Conservation (phyloP, 1,139 yeast species). For the Diutina pseudorugosa region DNA sequence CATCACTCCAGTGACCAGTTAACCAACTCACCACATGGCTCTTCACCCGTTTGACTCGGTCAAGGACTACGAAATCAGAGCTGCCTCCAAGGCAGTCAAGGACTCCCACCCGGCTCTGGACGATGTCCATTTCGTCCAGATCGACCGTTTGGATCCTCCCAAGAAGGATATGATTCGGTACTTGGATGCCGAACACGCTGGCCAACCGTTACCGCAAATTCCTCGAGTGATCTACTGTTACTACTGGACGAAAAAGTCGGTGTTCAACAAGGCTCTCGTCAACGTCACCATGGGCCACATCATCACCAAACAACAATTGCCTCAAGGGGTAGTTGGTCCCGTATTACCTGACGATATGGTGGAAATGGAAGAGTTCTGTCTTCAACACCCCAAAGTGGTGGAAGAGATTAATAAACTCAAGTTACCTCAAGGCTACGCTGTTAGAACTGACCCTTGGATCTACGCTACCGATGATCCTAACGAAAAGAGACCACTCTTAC, state of each 20-base stretch:
- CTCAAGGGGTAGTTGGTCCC: slow-evolving; percentile 64
- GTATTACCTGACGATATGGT: slow-evolving; percentile 57
- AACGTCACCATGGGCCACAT: slow-evolving; percentile 55
- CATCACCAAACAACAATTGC: slow-evolving; percentile 43
- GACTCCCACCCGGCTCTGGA: slow-evolving; percentile 38
- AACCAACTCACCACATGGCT: too few relatives aligned
- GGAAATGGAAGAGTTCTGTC: slow-evolving; percentile 39
- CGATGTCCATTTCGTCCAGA: slow-evolving; percentile 55
- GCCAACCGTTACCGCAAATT: slow-evolving; percentile 41
- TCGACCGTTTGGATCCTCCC: slow-evolving; percentile 74
- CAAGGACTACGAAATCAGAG: slow-evolving; percentile 50
- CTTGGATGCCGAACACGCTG: slow-evolving; percentile 58
- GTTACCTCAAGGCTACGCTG: slow-evolving; percentile 41
- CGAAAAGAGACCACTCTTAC: slow-evolving; percentile 52
- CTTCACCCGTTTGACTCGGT: slow-evolving; percentile 57
- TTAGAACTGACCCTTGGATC: slow-evolving; percentile 79
- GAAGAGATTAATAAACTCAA: slow-evolving; percentile 56
- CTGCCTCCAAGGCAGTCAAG: slow-evolving; percentile 52
- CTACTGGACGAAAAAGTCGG: slow-evolving; percentile 47
- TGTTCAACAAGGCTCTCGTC: slow-evolving; percentile 62
- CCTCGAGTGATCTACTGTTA: slow-evolving; percentile 58
- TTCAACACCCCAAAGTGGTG: slow-evolving; percentile 42
- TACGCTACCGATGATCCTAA: slow-evolving; percentile 65
- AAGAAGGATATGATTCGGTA: slow-evolving; percentile 60
- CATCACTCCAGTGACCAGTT: too few relatives aligned